Evolutionary conservation across 257 asterid genomes (phyloP).

Genomic region (Salvia splendens): DNA sequence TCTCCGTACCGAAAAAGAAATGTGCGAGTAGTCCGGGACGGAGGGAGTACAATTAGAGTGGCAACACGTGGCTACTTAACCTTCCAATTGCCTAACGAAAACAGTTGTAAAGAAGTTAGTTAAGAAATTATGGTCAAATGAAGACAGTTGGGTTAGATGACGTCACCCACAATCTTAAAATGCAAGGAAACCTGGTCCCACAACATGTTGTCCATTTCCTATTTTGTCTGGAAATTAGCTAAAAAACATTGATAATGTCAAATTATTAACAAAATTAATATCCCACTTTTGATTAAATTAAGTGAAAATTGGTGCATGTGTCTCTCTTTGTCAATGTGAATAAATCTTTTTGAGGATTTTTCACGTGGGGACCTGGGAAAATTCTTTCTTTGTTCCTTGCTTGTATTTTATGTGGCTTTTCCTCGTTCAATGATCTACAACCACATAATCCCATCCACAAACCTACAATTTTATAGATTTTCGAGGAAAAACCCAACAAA

Average conservation of each 20-base stretch:
- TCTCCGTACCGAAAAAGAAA: too few species aligned
- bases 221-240: conserved; percentile 1
- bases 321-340: not conserved
- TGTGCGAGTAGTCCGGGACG: too few species aligned
- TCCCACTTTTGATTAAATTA: conserved; percentile 30
- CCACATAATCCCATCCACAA: too few species aligned
- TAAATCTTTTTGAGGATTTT: too few species aligned
- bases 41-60: not conserved
- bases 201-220: conserved; percentile 27
- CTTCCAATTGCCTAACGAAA: not conserved
- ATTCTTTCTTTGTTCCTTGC: too few species aligned
- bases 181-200: conserved; percentile 43
- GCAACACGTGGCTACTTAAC: conserved; percentile 1
- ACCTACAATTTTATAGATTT: too few species aligned
- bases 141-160: conserved; percentile 31
- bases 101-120: conserved; percentile 23
- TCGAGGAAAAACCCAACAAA: conserved; percentile 24
- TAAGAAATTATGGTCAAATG: conserved; percentile 21
- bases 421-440: too few species aligned
- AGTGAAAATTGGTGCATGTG: conserved; percentile 15
- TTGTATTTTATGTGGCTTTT: too few species aligned
- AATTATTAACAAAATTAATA: not conserved
- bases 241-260: too few species aligned
- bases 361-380: too few species aligned
- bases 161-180: conserved; percentile 53